A percentile compares a stretch with the other conserved stretches of the same genome.
Evolutionary conservation across 345 rosid species (phyloP).

Genomic region (Linum usitatissimum): DNA sequence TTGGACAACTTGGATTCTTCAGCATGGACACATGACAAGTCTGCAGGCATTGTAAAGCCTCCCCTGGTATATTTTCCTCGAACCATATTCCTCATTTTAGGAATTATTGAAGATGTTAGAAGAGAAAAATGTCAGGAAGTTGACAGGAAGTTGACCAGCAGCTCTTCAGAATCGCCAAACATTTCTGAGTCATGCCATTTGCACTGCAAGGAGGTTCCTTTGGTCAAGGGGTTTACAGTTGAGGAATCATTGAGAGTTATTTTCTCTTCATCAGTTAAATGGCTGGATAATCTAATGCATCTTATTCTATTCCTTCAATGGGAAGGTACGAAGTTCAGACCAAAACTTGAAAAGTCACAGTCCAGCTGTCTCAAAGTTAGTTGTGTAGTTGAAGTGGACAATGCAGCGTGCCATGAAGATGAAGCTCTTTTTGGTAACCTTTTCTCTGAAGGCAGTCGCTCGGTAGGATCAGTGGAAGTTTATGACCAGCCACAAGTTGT

Average conservation of each 20-base stretch:
- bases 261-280: slow-evolving; percentile 60
- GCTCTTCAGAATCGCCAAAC: slow-evolving; percentile 20
- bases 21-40: slow-evolving; percentile 55
- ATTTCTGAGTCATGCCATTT: slow-evolving; percentile 43
- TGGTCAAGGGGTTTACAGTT: slow-evolving; percentile 42
- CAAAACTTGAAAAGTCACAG: slow-evolving; percentile 54
- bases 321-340: slow-evolving; percentile 69
- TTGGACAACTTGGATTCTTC: slow-evolving; percentile 60
- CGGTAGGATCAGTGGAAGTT: slow-evolving; percentile 58
- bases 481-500: slow-evolving; percentile 54
- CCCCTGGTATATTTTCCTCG: slow-evolving; percentile 79
- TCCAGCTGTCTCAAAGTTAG: slow-evolving; percentile 47
- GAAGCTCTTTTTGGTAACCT: slow-evolving; percentile 94
- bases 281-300: slow-evolving; percentile 74
- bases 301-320: slow-evolving; percentile 54
- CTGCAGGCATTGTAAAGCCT: slow-evolving; percentile 37
- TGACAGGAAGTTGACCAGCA: slow-evolving; percentile 26
- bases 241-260: slow-evolving; percentile 59
- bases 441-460: slow-evolving; percentile 75
- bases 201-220: slow-evolving; percentile 44
- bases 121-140: slow-evolving; percentile 39
- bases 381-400: slow-evolving; percentile 61
- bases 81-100: slow-evolving; percentile 43
- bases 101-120: slow-evolving; percentile 68
- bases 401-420: slow-evolving; percentile 73